Evolutionary conservation across 2,329 filamentous ascomycete genomes (phyloP).

Genomic region (Venturia asperata): DNA sequence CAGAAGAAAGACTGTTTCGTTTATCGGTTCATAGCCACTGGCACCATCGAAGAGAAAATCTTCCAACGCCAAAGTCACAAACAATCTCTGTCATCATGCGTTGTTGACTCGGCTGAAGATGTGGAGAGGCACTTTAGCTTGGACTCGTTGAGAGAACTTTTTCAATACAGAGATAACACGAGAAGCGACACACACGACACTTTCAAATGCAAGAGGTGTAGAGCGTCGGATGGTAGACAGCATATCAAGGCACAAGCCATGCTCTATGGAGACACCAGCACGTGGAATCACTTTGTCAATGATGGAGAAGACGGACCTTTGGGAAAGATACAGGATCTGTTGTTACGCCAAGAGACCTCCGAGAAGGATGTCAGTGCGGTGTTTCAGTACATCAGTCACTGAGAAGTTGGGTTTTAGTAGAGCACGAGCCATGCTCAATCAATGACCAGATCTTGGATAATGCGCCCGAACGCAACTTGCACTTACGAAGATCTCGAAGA

Average conservation of each 20-base stretch:
- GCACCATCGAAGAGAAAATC: conserved; percentile 98
- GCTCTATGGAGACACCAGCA: conserved; percentile 95
- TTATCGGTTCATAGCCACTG: conserved; percentile 97
- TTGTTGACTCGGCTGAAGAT: conserved; percentile 93
- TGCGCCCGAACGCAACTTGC: neutral
- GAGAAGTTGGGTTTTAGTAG: neutral
- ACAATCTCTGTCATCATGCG: conserved; percentile 89
- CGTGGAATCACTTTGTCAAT: conserved; percentile 98
- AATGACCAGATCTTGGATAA: neutral
- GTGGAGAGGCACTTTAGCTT: conserved; percentile 94
- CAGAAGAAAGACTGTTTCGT: conserved; percentile 99
- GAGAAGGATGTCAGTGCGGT: conserved; percentile 83
- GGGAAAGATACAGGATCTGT: conserved; percentile 77
- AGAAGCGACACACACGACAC: conserved; percentile 94
- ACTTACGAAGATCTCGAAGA: neutral
- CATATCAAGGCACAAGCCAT: conserved; percentile 86
- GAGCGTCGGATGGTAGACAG: conserved; percentile 71
- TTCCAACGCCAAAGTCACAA: conserved; percentile 98
- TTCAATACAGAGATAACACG: conserved; percentile 82
- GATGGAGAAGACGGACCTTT: conserved; percentile 59
- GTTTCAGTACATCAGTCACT: conserved; percentile 98
- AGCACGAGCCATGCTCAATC: neutral
- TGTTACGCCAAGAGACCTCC: conserved; percentile 76
- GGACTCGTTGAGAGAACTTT: conserved; percentile 84
- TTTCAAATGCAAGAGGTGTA: conserved; percentile 96